Conservation (phyloP, 2,329 filamentous ascomycete species). For the Akanthomyces muscarius region DNA sequence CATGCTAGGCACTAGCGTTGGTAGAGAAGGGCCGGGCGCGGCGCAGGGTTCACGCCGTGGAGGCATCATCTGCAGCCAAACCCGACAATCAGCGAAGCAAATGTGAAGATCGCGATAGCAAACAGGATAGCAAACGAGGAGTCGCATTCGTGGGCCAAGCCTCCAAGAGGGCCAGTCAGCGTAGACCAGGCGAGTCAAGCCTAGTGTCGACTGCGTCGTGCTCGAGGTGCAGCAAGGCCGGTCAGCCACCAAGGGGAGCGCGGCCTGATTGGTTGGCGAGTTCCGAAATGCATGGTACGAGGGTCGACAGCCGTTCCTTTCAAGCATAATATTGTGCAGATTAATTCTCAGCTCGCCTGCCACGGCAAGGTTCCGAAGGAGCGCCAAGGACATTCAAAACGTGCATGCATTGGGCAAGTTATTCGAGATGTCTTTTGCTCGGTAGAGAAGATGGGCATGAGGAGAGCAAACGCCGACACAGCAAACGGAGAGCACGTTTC, state of each 20-base stretch:
- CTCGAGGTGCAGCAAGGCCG: background rate
- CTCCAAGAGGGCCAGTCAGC: conserved; percentile 7
- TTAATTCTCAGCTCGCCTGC: conserved; percentile 14
- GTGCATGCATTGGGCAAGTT: background rate
- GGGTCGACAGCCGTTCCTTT: conserved; percentile 5
- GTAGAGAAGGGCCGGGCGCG: background rate
- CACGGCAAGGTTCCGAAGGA: conserved; percentile 14
- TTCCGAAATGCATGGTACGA: conserved; percentile 11
- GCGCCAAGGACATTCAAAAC: background rate
- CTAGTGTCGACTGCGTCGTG: background rate
- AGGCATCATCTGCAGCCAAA: background rate
- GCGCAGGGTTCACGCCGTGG: background rate
- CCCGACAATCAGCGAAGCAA: background rate
- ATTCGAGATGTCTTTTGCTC: background rate
- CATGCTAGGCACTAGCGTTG: background rate
- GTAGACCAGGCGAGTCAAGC: conserved; percentile 6
- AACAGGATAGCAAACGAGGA: background rate
- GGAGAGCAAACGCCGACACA: background rate
- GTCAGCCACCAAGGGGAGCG: background rate
- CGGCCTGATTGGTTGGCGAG: conserved; percentile 14
- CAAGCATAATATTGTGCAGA: conserved; percentile 6
- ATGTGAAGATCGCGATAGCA: background rate
- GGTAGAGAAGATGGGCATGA: background rate
- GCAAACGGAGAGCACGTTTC: background rate
- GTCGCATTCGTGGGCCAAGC: conserved; percentile 2